Evolutionary conservation across 139 green algal species (phyloP).

Genomic region (Coelastrella sp.): DNA sequence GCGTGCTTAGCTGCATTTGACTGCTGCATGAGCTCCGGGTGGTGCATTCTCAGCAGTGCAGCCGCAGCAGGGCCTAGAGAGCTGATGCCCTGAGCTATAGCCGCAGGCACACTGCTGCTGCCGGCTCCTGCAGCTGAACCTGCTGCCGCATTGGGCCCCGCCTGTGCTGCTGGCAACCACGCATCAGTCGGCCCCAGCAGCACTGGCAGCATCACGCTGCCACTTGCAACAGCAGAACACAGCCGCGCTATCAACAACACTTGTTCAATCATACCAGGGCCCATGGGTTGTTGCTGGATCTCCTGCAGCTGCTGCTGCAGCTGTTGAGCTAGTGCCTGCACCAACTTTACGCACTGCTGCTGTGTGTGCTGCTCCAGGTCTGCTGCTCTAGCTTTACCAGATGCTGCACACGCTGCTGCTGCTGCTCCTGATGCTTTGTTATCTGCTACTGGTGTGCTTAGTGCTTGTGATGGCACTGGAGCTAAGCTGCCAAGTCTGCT

Average conservation of each 20-base stretch:
- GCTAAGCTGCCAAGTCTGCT: neutral
- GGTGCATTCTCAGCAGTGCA: conserved; percentile 30
- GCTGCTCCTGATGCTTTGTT: conserved; percentile 8
- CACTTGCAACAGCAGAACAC: conserved; percentile 47
- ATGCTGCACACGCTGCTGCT: conserved; percentile 23
- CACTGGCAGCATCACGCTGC: conserved; percentile 50
- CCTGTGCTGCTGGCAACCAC: conserved; percentile 42
- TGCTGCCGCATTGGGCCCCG: conserved; percentile 9
- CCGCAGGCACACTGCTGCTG: conserved; percentile 10
- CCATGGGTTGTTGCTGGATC: conserved; percentile 26
- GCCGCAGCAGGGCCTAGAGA: conserved; percentile 37
- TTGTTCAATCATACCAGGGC: conserved; percentile 49
- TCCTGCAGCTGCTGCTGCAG: conserved; percentile 48
- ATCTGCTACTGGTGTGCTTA: neutral
- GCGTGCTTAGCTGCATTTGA: neutral
- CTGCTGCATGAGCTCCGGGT: conserved; percentile 3
- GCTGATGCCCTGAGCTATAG: conserved; percentile 16
- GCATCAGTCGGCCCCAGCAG: conserved; percentile 57
- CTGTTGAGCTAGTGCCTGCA: conserved; percentile 47
- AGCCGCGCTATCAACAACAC: conserved; percentile 74
- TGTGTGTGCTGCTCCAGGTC: conserved; percentile 79
- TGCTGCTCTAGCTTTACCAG: conserved; percentile 39
- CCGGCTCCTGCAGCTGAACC: neutral
- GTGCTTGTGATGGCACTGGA: neutral
- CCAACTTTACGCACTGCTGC: conserved; percentile 52